Conservation (phyloP, 768 basidiomycete genomes). For the Lepiota venenata region DNA sequence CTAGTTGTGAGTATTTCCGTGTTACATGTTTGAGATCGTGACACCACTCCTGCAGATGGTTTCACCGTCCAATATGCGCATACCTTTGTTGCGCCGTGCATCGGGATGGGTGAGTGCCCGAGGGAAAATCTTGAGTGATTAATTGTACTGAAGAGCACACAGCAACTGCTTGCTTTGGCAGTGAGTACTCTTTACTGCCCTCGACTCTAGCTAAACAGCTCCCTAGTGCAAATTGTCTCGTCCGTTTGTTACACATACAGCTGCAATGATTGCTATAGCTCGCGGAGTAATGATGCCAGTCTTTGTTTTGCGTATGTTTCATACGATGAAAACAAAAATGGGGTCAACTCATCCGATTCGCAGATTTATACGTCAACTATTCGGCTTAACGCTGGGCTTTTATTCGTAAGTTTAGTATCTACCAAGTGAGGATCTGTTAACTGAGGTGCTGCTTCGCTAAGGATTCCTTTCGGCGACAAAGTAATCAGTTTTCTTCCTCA, state of each 20-base stretch:
- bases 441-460: constrained; percentile 9
- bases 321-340: not conserved
- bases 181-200: constrained; percentile 15
- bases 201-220: not conserved
- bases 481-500: constrained; percentile 13
- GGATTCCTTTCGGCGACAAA: constrained; percentile 34
- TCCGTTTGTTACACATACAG: constrained; percentile 37
- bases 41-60: constrained; percentile 23
- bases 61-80: constrained; percentile 30
- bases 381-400: constrained; percentile 32
- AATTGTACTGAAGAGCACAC: not conserved
- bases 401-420: constrained; percentile 21
- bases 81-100: constrained; percentile 34
- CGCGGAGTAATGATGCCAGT: constrained; percentile 34
- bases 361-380: constrained; percentile 34
- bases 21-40: not conserved
- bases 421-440: not conserved
- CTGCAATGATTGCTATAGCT: constrained; percentile 35
- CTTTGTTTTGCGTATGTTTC: constrained; percentile 33
- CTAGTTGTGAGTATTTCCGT: not conserved
- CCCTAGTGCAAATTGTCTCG: constrained; percentile 31
- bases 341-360: not conserved
- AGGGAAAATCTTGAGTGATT: not conserved
- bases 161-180: constrained; percentile 36
- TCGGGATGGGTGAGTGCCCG: constrained; percentile 33